A percentile compares a stretch with the other conserved stretches of the same genome.
Conservation (phyloP, 495 filamentous ascomycete genomes). For the Clohesyomyces aquaticus region DNA sequence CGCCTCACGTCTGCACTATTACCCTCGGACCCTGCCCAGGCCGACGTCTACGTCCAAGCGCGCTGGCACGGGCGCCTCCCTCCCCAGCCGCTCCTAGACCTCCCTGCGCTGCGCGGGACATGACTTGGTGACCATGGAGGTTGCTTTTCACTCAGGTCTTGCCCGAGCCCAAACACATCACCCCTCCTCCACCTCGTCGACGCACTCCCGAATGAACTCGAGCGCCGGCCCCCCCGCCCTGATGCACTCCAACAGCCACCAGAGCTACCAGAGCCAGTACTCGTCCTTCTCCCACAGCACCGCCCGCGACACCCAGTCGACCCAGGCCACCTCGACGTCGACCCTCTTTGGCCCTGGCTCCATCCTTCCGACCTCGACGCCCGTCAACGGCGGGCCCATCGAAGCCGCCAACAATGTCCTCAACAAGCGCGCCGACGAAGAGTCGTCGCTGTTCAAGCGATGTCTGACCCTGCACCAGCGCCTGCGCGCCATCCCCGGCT, state of each 20-base stretch:
- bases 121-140: constrained; percentile 42
- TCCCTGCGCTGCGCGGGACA: constrained; percentile 25
- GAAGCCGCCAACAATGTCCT: constrained; percentile 86
- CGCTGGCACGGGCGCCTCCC: constrained; percentile 26
- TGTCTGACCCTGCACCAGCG: constrained; percentile 81
- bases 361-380: constrained; percentile 37
- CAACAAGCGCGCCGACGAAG: constrained; percentile 87
- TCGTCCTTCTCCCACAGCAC: constrained; percentile 47
- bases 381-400: constrained; percentile 60
- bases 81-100: too few species aligned
- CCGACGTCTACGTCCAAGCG: constrained; percentile 11
- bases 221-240: constrained; percentile 35
- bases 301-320: constrained; percentile 47
- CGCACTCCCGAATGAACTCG: constrained; percentile 37
- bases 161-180: constrained; percentile 41
- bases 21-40: constrained; percentile 4
- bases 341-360: constrained; percentile 47
- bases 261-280: constrained; percentile 45
- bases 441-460: constrained; percentile 89
- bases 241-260: constrained; percentile 28
- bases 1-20: neutral
- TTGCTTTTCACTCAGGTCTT: constrained; percentile 43
- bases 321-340: constrained; percentile 44
- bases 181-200: constrained; percentile 21
- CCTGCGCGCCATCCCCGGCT: constrained; percentile 79